Evolutionary conservation across 495 filamentous ascomycete genomes (phyloP).

Genomic region (Penicillium malachiteum): DNA sequence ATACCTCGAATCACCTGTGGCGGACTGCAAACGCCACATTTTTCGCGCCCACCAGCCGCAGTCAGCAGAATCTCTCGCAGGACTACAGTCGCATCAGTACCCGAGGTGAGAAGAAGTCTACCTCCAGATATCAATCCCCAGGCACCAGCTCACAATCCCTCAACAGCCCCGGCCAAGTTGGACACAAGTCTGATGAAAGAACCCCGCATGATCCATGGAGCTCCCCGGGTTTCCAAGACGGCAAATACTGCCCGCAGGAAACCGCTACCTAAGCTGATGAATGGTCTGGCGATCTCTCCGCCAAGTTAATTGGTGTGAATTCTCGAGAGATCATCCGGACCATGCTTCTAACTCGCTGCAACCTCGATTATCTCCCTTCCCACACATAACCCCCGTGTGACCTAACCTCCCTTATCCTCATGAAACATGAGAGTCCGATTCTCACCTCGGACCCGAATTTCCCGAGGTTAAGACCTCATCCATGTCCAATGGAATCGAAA

Average conservation of each 20-base stretch:
- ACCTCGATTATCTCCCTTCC: conserved; percentile 7
- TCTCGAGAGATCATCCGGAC: conserved; percentile 8
- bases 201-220: conserved; percentile 71
- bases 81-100: conserved; percentile 59
- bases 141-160: conserved; percentile 13
- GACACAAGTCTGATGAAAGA: conserved; percentile 88
- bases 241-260: conserved; percentile 63
- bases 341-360: conserved; percentile 3
- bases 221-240: conserved; percentile 63
- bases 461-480: background rate
- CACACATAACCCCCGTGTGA: background rate
- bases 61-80: conserved; percentile 57
- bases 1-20: conserved; percentile 91
- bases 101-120: conserved; percentile 49
- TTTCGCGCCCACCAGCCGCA: conserved; percentile 62
- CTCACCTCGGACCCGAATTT: conserved; percentile 1
- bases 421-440: conserved; percentile 3
- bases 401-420: background rate
- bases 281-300: conserved; percentile 49
- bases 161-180: conserved; percentile 73
- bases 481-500: conserved; percentile 1
- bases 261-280: conserved; percentile 71
- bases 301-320: conserved; percentile 33
- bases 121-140: too few species aligned
- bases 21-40: conserved; percentile 77